Conservation (phyloP, 257 asterid species). For the Petunia secreta region DNA sequence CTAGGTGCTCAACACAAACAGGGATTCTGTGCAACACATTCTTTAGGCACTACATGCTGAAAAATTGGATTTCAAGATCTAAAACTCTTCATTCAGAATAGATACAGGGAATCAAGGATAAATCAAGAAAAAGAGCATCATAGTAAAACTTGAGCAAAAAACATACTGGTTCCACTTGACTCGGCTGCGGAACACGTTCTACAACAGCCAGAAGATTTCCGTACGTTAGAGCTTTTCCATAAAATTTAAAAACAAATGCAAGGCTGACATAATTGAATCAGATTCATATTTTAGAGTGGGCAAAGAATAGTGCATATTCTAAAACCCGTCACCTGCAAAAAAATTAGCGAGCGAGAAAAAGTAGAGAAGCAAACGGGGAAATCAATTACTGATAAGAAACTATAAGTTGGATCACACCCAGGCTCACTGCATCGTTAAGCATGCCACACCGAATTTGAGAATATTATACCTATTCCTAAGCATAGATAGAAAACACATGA, state of each 20-base stretch:
- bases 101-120: neutral
- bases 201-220: constrained; percentile 38
- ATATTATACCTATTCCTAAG: neutral
- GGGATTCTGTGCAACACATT: neutral
- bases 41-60: constrained; percentile 2
- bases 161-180: constrained; percentile 51
- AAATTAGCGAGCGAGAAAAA: neutral
- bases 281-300: too few species aligned
- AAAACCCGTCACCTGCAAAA: neutral
- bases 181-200: constrained; percentile 56
- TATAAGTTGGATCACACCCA: constrained; percentile 1
- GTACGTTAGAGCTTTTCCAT: constrained; percentile 27
- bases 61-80: constrained; percentile 19
- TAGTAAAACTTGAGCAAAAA: constrained; percentile 13
- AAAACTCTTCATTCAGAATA: constrained; percentile 7
- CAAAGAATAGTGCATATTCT: neutral
- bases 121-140: constrained; percentile 12
- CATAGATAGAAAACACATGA: neutral
- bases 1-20: neutral
- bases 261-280: neutral
- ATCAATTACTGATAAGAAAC: neutral
- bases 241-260: neutral
- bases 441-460: neutral
- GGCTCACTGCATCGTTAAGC: neutral
- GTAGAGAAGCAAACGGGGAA: constrained; percentile 6